These are phyloP conservation scores for Reticulomyxa filosa DNA, from an alignment of 78 protist genomes.

Conservation along the genomic window DNA sequence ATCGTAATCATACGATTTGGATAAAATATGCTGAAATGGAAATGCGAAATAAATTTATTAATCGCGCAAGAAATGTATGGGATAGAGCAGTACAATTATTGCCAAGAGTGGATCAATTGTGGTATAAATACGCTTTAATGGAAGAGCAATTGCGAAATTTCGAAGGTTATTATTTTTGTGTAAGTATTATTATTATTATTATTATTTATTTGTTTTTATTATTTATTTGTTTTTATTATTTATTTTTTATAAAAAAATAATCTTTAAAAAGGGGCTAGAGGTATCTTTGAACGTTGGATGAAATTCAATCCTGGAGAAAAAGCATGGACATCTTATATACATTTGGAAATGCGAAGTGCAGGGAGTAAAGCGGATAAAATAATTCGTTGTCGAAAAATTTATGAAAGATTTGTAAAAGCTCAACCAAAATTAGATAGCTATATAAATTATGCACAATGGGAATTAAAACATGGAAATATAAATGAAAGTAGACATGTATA, in stretches of 20 bases:
- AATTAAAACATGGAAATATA: not conserved
- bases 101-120: conserved; percentile 68
- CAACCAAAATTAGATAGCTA: too few species aligned
- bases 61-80: conserved; percentile 84
- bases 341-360: too few species aligned
- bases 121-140: conserved; percentile 24
- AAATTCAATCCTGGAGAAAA: conserved; percentile 56
- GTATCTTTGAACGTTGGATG: conserved; percentile 92
- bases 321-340: too few species aligned
- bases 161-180: too few species aligned
- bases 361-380: too few species aligned
- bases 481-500: not conserved
- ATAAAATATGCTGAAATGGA: conserved; percentile 91
- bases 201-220: not conserved
- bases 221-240: too few species aligned
- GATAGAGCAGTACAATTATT: conserved; percentile 77
- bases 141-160: not conserved
- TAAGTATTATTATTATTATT: too few species aligned
- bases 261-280: conserved; percentile 30
- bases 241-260: not conserved
- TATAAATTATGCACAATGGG: not conserved
- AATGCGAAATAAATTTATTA: conserved; percentile 54
- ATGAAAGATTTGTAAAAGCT: too few species aligned
- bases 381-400: too few species aligned
- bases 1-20: conserved; percentile 9